A percentile compares a stretch with the other conserved stretches of the same genome.
These are phyloP conservation scores for Penicillium vulpinum DNA, from an alignment of 2,329 filamentous ascomycete genomes.

Conservation along the genomic window DNA sequence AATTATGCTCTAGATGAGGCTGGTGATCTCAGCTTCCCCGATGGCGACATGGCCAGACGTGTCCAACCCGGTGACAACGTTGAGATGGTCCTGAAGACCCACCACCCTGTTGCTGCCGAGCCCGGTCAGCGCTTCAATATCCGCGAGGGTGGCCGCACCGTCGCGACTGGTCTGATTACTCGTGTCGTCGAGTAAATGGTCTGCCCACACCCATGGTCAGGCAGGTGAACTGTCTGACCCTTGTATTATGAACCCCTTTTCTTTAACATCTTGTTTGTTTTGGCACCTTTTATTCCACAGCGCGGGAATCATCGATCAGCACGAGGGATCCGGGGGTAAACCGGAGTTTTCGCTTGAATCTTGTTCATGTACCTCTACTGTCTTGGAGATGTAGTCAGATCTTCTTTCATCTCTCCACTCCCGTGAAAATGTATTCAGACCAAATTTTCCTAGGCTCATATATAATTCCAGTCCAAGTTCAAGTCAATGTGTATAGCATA, in stretches of 20 bases:
- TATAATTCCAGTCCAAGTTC: constrained; percentile 9
- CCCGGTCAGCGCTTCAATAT: constrained; percentile 95
- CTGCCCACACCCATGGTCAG: constrained; percentile 8
- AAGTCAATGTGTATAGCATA: background rate
- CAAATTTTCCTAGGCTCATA: constrained; percentile 8
- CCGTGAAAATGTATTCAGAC: constrained; percentile 27
- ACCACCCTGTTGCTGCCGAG: constrained; percentile 84
- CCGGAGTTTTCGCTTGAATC: constrained; percentile 38
- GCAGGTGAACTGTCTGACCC: constrained; percentile 19
- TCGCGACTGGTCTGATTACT: constrained; percentile 80
- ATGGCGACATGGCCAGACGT: constrained; percentile 75
- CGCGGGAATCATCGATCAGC: constrained; percentile 36
- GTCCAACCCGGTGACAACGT: constrained; percentile 99
- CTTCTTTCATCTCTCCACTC: constrained; percentile 32
- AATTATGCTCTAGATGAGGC: constrained; percentile 55
- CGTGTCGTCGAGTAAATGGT: constrained; percentile 57
- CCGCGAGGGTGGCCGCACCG: constrained; percentile 90
- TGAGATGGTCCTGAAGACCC: constrained; percentile 89
- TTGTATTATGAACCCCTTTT: constrained; percentile 37
- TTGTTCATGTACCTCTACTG: constrained; percentile 38
- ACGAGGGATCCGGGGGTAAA: constrained; percentile 31
- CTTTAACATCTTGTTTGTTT: constrained; percentile 29
- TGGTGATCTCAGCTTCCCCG: constrained; percentile 80
- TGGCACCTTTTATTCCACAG: constrained; percentile 33
- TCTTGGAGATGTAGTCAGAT: constrained; percentile 31